A percentile compares a stretch with the other conserved stretches of the same genome.
Conservation (phyloP, 2,329 filamentous ascomycete species). For the Emmonsia crescens region DNA sequence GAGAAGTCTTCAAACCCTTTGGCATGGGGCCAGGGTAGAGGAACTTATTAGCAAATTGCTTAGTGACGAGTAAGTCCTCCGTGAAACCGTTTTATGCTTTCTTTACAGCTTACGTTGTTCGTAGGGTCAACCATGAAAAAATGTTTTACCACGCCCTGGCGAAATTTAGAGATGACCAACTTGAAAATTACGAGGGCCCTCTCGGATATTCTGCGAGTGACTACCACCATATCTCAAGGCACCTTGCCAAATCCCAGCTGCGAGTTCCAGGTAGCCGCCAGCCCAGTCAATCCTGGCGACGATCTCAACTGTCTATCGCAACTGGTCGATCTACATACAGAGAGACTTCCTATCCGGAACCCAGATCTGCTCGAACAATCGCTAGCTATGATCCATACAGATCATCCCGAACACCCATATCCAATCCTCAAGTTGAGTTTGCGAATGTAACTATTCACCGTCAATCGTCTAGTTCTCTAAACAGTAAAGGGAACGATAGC, state of each 20-base stretch:
- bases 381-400: slow-evolving; percentile 78
- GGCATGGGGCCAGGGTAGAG: slow-evolving; percentile 73
- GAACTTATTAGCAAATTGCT: slow-evolving; percentile 59
- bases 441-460: slow-evolving; percentile 61
- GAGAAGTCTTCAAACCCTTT: slow-evolving; percentile 76
- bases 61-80: slow-evolving; percentile 47
- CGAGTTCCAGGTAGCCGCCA: slow-evolving; percentile 21
- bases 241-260: slow-evolving; percentile 23
- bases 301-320: slow-evolving; percentile 45
- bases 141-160: slow-evolving; percentile 80
- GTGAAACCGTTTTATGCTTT: background rate
- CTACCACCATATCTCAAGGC: slow-evolving; percentile 62
- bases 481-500: background rate
- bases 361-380: slow-evolving; percentile 34
- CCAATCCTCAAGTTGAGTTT: slow-evolving; percentile 45
- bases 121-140: slow-evolving; percentile 76
- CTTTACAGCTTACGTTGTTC: background rate
- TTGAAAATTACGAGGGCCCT: slow-evolving; percentile 69
- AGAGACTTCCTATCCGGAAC: slow-evolving; percentile 39
- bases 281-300: slow-evolving; percentile 28
- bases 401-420: slow-evolving; percentile 49
- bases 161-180: slow-evolving; percentile 69
- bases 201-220: slow-evolving; percentile 82
- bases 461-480: slow-evolving; percentile 14
- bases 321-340: slow-evolving; percentile 42